phyloP scores from a whole-genome alignment of 805 yeast genomes.

The Candida anglica region DNA sequence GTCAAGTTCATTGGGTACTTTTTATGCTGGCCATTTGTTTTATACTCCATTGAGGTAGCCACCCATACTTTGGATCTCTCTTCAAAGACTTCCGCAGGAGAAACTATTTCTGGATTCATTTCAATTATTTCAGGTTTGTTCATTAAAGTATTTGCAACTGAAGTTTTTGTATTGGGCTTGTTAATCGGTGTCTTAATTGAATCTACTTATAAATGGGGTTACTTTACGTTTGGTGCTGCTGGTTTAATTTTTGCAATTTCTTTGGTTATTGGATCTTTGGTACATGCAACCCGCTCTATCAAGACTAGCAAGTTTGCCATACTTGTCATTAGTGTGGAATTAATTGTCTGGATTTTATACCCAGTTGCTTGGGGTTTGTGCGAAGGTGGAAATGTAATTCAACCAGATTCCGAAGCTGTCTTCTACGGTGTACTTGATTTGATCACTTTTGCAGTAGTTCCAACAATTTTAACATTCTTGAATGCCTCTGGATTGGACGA shows the following conservation, averaged over 20 bases:
- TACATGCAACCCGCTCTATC: slow-evolving; percentile 4
- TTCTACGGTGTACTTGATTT: slow-evolving; percentile 60
- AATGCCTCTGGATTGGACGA: slow-evolving; percentile 23
- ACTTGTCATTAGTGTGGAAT: slow-evolving; percentile 23
- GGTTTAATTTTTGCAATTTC: slow-evolving; percentile 38
- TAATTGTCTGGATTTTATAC: slow-evolving; percentile 45
- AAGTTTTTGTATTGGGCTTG: slow-evolving; percentile 48
- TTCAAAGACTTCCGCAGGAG: slow-evolving; percentile 25
- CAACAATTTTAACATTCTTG: slow-evolving; percentile 30
- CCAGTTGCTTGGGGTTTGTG: slow-evolving; percentile 49
- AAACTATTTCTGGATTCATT: slow-evolving; percentile 25
- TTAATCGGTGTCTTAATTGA: slow-evolving; percentile 54
- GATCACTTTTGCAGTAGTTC: slow-evolving; percentile 38
- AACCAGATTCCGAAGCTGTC: slow-evolving; percentile 55
- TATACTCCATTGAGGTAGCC: slow-evolving; percentile 29
- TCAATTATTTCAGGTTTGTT: slow-evolving; percentile 31
- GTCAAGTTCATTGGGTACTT: slow-evolving; percentile 57
- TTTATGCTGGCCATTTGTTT: slow-evolving; percentile 45
- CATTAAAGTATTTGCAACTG: slow-evolving; percentile 40
- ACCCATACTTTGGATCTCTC: slow-evolving; percentile 26
- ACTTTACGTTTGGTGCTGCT: slow-evolving; percentile 51
- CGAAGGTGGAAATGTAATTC: slow-evolving; percentile 62
- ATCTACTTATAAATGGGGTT: slow-evolving; percentile 67
- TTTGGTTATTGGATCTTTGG: slow-evolving; percentile 17
- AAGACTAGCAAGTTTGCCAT: slow-evolving; percentile 8